Percentiles rank a stretch among this genome's conserved stretches.
Conservation (phyloP, 2,329 filamentous ascomycete genomes). For the Coniochaeta sp. region DNA sequence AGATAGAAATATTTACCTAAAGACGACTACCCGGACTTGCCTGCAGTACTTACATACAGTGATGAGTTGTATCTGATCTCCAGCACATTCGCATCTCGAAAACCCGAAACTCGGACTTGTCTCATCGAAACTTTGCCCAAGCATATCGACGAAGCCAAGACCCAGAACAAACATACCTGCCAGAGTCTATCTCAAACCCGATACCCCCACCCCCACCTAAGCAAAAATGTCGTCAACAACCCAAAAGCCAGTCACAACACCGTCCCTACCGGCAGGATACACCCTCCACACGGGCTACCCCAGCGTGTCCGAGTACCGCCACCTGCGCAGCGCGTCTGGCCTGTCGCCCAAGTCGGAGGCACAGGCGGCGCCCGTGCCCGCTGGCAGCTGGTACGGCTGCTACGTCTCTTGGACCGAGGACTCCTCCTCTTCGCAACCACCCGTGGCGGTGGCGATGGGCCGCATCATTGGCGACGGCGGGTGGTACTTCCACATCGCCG, state of each 20-base stretch:
- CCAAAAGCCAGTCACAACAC: not conserved
- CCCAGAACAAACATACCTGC: not conserved
- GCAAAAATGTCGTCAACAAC: not conserved
- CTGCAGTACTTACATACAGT: too few relatives aligned
- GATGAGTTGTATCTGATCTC: too few relatives aligned
- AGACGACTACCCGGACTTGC: too few relatives aligned
- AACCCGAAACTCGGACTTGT: not conserved
- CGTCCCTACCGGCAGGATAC: conserved; percentile 24
- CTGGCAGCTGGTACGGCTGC: conserved; percentile 35
- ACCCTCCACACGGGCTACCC: conserved; percentile 26
- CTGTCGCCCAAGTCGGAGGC: conserved; percentile 26
- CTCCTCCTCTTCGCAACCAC: not conserved
- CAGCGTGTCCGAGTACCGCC: conserved; percentile 24
- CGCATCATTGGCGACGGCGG: conserved; percentile 42
- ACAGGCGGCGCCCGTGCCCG: conserved; percentile 25
- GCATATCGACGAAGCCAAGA: not conserved
- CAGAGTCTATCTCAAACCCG: not conserved
- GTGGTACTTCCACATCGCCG: conserved; percentile 42
- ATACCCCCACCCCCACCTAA: too few relatives aligned
- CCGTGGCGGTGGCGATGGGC: conserved; percentile 36
- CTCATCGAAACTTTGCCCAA: not conserved
- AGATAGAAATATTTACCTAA: too few relatives aligned
- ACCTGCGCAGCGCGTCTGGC: conserved; percentile 27
- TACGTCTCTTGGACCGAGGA: conserved; percentile 23
- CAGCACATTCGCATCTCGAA: too few relatives aligned